Percentiles rank a stretch among this genome's conserved stretches.
phyloP scores from a whole-genome alignment of 345 rosid species.

The Physaria fendleri region DNA sequence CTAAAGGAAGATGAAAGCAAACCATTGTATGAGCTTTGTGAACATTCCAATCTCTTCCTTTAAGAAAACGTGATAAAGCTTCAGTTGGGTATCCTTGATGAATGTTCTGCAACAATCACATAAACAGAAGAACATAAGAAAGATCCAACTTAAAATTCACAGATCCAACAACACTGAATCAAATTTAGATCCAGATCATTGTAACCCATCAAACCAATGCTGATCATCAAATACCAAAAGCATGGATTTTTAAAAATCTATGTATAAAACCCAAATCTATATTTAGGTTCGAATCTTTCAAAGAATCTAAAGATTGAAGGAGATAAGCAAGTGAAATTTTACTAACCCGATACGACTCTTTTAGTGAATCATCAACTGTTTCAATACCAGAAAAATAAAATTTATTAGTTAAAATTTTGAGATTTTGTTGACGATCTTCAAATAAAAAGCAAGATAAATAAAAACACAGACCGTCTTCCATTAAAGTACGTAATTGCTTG shows the following conservation, averaged over 20 bases:
- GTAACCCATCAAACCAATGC: not conserved
- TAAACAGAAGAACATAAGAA: not conserved
- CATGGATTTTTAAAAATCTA: not conserved
- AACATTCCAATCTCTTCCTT: slow-evolving; percentile 91
- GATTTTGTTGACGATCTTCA: slow-evolving; percentile 20
- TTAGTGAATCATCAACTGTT: slow-evolving; percentile 68
- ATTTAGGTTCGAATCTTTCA: not conserved
- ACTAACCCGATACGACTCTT: slow-evolving; percentile 67
- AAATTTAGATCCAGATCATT: slow-evolving; percentile 11
- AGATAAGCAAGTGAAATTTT: not conserved
- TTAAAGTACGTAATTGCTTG: slow-evolving; percentile 59
- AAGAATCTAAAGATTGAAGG: slow-evolving; percentile 22
- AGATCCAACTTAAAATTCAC: not conserved
- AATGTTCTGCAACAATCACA: slow-evolving; percentile 56
- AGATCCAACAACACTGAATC: slow-evolving; percentile 14
- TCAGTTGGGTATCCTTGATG: slow-evolving; percentile 82
- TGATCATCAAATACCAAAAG: slow-evolving; percentile 12
- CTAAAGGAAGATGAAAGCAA: not conserved
- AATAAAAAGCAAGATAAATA: slow-evolving; percentile 1
- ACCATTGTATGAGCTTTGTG: slow-evolving; percentile 89
- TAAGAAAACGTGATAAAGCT: slow-evolving; percentile 69
- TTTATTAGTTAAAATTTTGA: not conserved
- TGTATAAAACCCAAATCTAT: not conserved
- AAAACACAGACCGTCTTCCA: slow-evolving; percentile 57
- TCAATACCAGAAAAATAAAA: not conserved